A percentile compares a stretch with the other conserved stretches of the same genome.
phyloP scores from a whole-genome alignment of 2,329 filamentous ascomycete genomes.

The Fusarium staphyleae region DNA sequence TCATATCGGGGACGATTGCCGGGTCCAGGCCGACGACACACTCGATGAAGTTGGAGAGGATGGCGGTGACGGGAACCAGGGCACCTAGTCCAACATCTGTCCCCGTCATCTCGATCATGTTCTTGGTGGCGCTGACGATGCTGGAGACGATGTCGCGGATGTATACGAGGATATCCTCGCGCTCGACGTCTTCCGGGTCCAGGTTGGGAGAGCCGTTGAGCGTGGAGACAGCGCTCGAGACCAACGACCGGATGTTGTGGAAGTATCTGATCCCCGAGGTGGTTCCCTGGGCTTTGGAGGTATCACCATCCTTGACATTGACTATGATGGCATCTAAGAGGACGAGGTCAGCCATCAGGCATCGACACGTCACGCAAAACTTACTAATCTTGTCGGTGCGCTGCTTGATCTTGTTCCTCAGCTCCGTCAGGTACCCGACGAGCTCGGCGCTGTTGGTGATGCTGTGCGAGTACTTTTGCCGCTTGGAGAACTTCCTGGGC shows the following conservation, averaged over 20 bases:
- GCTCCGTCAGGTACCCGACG: not conserved
- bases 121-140: not conserved
- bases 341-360: not conserved
- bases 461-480: too few relatives aligned
- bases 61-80: conserved; percentile 2
- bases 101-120: not conserved
- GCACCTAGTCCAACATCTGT: conserved; percentile 3
- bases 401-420: not conserved
- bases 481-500: too few relatives aligned
- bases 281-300: not conserved
- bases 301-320: not conserved
- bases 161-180: not conserved
- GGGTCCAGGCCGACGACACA: not conserved
- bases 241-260: conserved; percentile 2
- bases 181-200: not conserved
- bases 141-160: not conserved
- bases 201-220: not conserved
- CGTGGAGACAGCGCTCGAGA: not conserved
- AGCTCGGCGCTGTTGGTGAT: not conserved
- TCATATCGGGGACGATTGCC: not conserved
- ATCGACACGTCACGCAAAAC: accelerated
- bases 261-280: not conserved
- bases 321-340: not conserved
- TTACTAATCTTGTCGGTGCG: conserved; percentile 8
- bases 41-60: conserved; percentile 3